Base-by-base conservation (phyloP, 805 yeast genomes). In the Kregervanrija pseudodelftensis region DNA sequence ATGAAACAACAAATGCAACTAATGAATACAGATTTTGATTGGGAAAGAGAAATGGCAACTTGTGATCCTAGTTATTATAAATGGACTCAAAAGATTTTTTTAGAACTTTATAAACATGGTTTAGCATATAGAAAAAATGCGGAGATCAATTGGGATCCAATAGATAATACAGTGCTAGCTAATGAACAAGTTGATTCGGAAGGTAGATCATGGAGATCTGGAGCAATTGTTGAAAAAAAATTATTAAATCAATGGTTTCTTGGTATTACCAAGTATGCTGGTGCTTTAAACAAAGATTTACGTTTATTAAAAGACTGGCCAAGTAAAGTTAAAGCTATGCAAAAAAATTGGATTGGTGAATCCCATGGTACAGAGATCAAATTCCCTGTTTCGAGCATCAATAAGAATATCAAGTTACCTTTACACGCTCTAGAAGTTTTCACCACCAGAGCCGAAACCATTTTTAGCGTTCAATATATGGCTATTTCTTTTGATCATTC, bases 121-220 rank as follows among this genome's bases (percentile, higher is more conserved):
- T 65, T 87, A 41, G 98, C 97, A 0, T 91, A 93, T 57, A 73
- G 90, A 51, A 81, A 82, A 39, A 80, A 80, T 40, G 95, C 96
- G 0, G 89, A 82, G 54, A 93, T 93, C 47, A 93, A 93, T 59
- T 93, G 99, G 99, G 99, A 93, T 64, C 99, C 99, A 0, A 77
- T 93, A 0, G 99, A 93, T 56, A 77, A 83, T 51, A 93, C 99
- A 0, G 99, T 93, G 1, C 69, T 93, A 48, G 99, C 99, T 2
- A 93, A 85, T 60, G 99, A 93, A 64, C 99, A 93, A 63, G 97
- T 93, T 3, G 99, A 93, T 61, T 62, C 82, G 2, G 76, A 86
- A 38, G 99, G 99, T 1, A 71, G 80, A 44, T 88, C 97, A 0
- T 93, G 99, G 99, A 76, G 99, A 62, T 88, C 96, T 2, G 99